Evolutionary conservation across 352 stramenopile genomes (phyloP).

Genomic region (Pythium insidiosum): DNA sequence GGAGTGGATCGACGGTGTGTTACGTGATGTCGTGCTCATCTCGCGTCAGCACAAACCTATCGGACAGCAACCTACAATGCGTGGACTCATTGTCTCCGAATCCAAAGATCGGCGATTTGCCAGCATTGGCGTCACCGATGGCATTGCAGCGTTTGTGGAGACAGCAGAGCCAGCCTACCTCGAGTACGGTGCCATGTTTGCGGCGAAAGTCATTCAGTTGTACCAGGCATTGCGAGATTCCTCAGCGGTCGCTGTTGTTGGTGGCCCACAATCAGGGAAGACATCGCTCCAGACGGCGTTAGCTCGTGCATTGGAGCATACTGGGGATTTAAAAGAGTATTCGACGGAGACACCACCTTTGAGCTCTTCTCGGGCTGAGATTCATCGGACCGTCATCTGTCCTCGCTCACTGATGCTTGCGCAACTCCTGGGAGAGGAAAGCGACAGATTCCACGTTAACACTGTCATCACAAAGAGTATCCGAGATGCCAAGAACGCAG

Average conservation of each 20-base stretch:
- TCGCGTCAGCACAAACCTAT: slow-evolving; percentile 16
- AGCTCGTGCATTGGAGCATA: slow-evolving; percentile 16
- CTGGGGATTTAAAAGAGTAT: too few species aligned
- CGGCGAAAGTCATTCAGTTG: slow-evolving; percentile 33
- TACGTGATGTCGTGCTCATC: slow-evolving; percentile 30
- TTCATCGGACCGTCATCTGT: too few species aligned
- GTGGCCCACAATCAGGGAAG: slow-evolving; percentile 38
- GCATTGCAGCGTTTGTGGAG: neutral
- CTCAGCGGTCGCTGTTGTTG: slow-evolving; percentile 28
- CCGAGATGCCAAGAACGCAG: slow-evolving; percentile 33
- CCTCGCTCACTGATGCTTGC: neutral
- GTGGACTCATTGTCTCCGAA: too few species aligned
- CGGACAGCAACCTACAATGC: too few species aligned
- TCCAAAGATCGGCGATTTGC: too few species aligned
- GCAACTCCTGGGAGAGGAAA: neutral
- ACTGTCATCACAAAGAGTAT: slow-evolving; percentile 32
- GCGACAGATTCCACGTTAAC: too few species aligned
- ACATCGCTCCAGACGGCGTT: slow-evolving; percentile 38
- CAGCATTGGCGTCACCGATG: too few species aligned
- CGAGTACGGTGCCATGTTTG: neutral
- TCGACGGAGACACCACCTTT: too few species aligned
- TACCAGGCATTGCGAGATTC: slow-evolving; percentile 22
- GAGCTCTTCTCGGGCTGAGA: too few species aligned
- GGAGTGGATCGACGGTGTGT: slow-evolving; percentile 26
- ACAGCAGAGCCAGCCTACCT: neutral